phyloP scores from a whole-genome alignment of 2,329 filamentous ascomycete genomes.

The Diaporthe sp. region DNA sequence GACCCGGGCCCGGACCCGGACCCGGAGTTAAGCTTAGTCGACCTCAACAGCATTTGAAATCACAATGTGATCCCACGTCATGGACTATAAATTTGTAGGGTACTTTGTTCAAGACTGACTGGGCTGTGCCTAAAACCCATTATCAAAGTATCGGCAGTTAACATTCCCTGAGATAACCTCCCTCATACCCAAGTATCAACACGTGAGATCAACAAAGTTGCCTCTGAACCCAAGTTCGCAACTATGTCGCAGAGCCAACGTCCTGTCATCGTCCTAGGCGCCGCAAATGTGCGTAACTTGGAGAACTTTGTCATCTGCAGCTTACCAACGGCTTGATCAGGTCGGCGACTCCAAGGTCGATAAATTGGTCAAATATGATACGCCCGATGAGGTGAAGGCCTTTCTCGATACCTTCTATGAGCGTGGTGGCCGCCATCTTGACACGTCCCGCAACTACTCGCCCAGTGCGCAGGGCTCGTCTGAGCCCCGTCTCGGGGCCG shows the following conservation, averaged over 20 bases:
- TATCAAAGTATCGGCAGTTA: too few relatives aligned
- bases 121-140: background rate
- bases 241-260: background rate
- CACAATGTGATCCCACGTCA: background rate
- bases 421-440: slow-evolving; percentile 47
- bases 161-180: accelerated
- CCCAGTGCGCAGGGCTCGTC: slow-evolving; percentile 43
- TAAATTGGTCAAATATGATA: slow-evolving; percentile 37
- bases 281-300: background rate
- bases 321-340: slow-evolving; percentile 14
- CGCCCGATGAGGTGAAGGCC: slow-evolving; percentile 44
- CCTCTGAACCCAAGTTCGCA: background rate
- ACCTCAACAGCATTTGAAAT: slow-evolving; percentile 15
- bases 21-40: background rate
- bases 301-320: background rate
- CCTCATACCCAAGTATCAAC: background rate
- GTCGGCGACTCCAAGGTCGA: slow-evolving; percentile 37
- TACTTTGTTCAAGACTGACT: background rate
- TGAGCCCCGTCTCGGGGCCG: slow-evolving; percentile 49
- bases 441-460: slow-evolving; percentile 51
- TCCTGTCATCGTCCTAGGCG: slow-evolving; percentile 19
- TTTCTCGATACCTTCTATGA: slow-evolving; percentile 43
- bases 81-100: background rate
- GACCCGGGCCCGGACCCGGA: background rate
- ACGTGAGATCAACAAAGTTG: background rate